These are phyloP conservation scores for Cubamyces sp. DNA, from an alignment of 768 basidiomycete species.

Conservation along the genomic window DNA sequence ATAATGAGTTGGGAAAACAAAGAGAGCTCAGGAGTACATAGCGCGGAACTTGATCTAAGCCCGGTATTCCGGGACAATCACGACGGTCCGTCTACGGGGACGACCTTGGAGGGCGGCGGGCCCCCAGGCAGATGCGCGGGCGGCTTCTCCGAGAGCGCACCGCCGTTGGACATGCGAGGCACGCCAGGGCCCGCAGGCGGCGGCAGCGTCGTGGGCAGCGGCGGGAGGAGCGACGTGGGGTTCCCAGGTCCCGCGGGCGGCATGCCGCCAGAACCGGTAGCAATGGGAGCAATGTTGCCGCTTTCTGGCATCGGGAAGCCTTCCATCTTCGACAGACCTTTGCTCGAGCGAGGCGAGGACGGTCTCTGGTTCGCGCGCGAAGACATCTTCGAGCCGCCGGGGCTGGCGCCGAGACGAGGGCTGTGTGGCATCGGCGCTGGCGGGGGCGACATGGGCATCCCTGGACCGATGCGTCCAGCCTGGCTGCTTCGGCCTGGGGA, in stretches of 20 bases:
- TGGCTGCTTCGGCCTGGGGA: slow-evolving; percentile 15
- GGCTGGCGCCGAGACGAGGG: slow-evolving; percentile 20
- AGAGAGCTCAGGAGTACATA: neutral
- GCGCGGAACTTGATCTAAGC: neutral
- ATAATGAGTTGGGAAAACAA: neutral
- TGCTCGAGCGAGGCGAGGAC: slow-evolving; percentile 20
- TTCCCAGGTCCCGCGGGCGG: neutral
- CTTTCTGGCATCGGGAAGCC: slow-evolving; percentile 19
- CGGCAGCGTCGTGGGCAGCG: slow-evolving; percentile 4
- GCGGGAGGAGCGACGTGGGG: slow-evolving; percentile 11
- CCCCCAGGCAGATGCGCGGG: slow-evolving; percentile 2
- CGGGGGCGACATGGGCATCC: slow-evolving; percentile 19
- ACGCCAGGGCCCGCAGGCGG: neutral
- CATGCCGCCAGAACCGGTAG: neutral
- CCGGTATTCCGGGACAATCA: neutral
- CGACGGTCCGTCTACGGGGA: slow-evolving; percentile 29
- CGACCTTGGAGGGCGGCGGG: slow-evolving; percentile 16
- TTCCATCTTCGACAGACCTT: slow-evolving; percentile 16
- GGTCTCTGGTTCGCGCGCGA: slow-evolving; percentile 5
- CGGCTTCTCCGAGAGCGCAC: slow-evolving; percentile 8
- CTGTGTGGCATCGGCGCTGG: slow-evolving; percentile 12
- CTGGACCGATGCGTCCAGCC: neutral
- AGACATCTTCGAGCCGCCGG: slow-evolving; percentile 25
- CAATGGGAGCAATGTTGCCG: slow-evolving; percentile 19
- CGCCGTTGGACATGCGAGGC: slow-evolving; percentile 18